These are phyloP conservation scores for Penicillium dipodomyicola DNA, from an alignment of 495 filamentous ascomycete genomes.

Conservation along the genomic window DNA sequence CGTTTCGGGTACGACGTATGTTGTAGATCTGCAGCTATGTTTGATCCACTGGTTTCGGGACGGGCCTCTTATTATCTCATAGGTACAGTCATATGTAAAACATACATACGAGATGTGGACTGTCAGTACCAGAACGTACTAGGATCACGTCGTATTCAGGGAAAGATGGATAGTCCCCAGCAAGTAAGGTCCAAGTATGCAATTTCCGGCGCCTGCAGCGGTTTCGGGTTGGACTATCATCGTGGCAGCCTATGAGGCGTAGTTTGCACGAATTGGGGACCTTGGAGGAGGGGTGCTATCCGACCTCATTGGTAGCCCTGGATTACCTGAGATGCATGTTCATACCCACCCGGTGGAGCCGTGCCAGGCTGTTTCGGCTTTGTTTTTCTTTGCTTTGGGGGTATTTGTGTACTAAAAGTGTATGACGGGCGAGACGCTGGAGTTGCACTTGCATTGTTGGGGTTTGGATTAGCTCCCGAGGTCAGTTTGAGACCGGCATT, in stretches of 20 bases:
- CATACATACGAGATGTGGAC: not conserved
- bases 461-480: not conserved
- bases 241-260: slow-evolving; percentile 24
- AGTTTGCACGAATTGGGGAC: slow-evolving; percentile 23
- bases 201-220: slow-evolving; percentile 31
- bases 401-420: not conserved
- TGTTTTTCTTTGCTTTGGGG: slow-evolving; percentile 7
- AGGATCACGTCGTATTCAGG: not conserved
- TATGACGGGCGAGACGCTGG: slow-evolving; percentile 13
- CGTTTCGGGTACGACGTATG: slow-evolving; percentile 6
- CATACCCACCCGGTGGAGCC: slow-evolving; percentile 1
- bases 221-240: slow-evolving; percentile 14
- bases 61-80: slow-evolving; percentile 26
- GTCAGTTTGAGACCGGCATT: not conserved
- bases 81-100: slow-evolving; percentile 15
- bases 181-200: not conserved
- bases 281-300: slow-evolving; percentile 28
- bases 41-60: slow-evolving; percentile 18
- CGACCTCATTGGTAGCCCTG: slow-evolving; percentile 24
- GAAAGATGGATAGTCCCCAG: not conserved
- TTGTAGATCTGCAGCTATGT: slow-evolving; percentile 8
- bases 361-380: slow-evolving; percentile 3
- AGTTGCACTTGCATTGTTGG: not conserved
- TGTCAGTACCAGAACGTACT: not conserved
- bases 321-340: slow-evolving; percentile 13